These are phyloP conservation scores for Cordyceps cicadae DNA, from an alignment of 2,329 filamentous ascomycete species.

Conservation along the genomic window DNA sequence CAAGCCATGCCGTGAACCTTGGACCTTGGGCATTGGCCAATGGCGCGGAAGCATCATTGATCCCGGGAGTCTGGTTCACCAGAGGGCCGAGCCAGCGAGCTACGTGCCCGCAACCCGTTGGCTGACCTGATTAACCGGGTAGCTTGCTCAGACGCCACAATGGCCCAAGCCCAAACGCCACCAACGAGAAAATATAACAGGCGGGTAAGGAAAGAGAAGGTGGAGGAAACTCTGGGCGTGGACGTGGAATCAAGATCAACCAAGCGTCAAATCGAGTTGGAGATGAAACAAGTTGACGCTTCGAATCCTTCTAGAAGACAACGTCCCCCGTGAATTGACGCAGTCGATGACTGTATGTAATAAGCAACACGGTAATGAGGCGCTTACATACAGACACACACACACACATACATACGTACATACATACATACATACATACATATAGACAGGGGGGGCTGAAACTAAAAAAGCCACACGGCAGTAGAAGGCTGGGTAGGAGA, in stretches of 20 bases:
- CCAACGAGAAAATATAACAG: not conserved
- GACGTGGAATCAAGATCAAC: not conserved
- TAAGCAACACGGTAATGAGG: not conserved
- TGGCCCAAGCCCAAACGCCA: slow-evolving; percentile 3
- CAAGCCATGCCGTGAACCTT: not conserved
- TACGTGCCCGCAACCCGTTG: slow-evolving; percentile 7
- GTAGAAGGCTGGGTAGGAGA: not conserved
- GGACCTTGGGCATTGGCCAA: not conserved
- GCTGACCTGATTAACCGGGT: not conserved
- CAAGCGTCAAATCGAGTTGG: not conserved
- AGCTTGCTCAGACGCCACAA: not conserved
- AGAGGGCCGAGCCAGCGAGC: not conserved
- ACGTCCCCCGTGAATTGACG: not conserved
- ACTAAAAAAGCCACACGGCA: not conserved
- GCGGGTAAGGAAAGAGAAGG: not conserved
- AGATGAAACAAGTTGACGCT: not conserved
- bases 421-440: too few species aligned
- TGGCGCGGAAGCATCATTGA: not conserved
- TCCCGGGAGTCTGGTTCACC: slow-evolving; percentile 8
- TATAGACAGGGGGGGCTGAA: not conserved
- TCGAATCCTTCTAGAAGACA: slow-evolving; percentile 4
- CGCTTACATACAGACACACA: not conserved
- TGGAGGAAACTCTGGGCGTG: not conserved
- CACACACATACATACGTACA: not conserved
- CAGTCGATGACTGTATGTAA: not conserved